These are phyloP conservation scores for Parastagonospora avenae DNA, from an alignment of 2,329 filamentous ascomycete genomes.

Conservation along the genomic window DNA sequence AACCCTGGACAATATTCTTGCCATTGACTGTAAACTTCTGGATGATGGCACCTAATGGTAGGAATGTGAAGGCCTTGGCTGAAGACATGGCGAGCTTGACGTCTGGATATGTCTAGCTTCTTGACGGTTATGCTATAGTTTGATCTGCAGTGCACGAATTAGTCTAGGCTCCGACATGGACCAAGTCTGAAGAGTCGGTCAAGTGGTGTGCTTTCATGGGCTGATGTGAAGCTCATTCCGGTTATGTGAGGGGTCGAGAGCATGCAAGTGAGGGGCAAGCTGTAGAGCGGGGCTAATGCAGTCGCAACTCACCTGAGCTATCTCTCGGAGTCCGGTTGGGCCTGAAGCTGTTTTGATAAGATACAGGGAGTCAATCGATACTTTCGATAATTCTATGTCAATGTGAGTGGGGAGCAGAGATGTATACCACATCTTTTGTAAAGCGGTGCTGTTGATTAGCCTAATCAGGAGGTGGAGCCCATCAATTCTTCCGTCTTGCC, in stretches of 20 bases:
- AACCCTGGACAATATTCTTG: slow-evolving; percentile 86
- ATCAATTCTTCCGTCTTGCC: slow-evolving; percentile 31
- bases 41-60: slow-evolving; percentile 78
- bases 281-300: slow-evolving; percentile 17
- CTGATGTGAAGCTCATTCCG: slow-evolving; percentile 1
- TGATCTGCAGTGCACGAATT: slow-evolving; percentile 7
- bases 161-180: slow-evolving; percentile 2
- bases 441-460: slow-evolving; percentile 30
- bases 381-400: slow-evolving; percentile 1
- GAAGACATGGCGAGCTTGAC: slow-evolving; percentile 32
- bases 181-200: background rate
- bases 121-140: background rate
- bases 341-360: background rate
- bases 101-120: slow-evolving; percentile 6
- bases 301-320: slow-evolving; percentile 21
- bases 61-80: slow-evolving; percentile 59
- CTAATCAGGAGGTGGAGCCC: slow-evolving; percentile 37
- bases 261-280: slow-evolving; percentile 14
- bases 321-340: slow-evolving; percentile 1
- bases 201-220: slow-evolving; percentile 1
- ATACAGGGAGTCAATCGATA: background rate
- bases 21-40: slow-evolving; percentile 79
- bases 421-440: slow-evolving; percentile 1
- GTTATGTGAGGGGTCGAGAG: slow-evolving; percentile 14
- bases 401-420: slow-evolving; percentile 1